Conservation (phyloP, 495 filamentous ascomycete species). For the Penicillium argentinense region DNA sequence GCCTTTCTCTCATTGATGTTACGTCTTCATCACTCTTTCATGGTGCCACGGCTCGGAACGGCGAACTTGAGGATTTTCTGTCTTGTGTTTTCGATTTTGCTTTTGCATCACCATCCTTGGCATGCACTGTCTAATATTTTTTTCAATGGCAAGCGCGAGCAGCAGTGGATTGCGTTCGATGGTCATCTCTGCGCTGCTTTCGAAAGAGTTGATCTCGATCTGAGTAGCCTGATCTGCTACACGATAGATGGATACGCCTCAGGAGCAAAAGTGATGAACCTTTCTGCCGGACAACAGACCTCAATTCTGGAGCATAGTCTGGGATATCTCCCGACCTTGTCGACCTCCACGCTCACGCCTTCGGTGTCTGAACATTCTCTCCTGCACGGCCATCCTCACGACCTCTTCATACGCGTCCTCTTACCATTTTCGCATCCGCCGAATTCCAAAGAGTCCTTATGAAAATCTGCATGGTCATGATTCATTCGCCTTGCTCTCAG, state of each 20-base stretch:
- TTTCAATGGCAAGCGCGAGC: slow-evolving; percentile 1
- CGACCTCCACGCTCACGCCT: no score
- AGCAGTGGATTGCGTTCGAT: no score
- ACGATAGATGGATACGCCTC: background rate
- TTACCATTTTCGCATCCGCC: slow-evolving; percentile 2
- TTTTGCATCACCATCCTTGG: slow-evolving; percentile 30
- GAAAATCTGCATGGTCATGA: slow-evolving; percentile 10
- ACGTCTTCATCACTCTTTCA: slow-evolving; percentile 42
- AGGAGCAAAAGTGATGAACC: background rate
- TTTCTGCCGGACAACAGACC: background rate
- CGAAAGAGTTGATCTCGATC: slow-evolving; percentile 1
- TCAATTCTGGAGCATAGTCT: no score
- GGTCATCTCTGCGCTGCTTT: slow-evolving; percentile 3
- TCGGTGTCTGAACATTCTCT: slow-evolving; percentile 5
- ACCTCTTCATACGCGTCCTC: slow-evolving; percentile 5
- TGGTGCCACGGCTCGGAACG: slow-evolving; percentile 49
- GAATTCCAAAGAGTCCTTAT: slow-evolving; percentile 13
- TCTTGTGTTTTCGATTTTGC: slow-evolving; percentile 27
- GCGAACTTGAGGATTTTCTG: slow-evolving; percentile 36
- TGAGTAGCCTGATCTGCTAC: background rate
- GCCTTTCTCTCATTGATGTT: slow-evolving; percentile 35
- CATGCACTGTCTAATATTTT: slow-evolving; percentile 40
- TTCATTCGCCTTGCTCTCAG: background rate
- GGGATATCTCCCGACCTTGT: no score
- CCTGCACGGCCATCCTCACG: slow-evolving; percentile 7